Percentiles rank a stretch among this genome's conserved stretches.
Evolutionary conservation across 805 yeast species (phyloP).

Genomic region (Ogataea paraovalis): DNA sequence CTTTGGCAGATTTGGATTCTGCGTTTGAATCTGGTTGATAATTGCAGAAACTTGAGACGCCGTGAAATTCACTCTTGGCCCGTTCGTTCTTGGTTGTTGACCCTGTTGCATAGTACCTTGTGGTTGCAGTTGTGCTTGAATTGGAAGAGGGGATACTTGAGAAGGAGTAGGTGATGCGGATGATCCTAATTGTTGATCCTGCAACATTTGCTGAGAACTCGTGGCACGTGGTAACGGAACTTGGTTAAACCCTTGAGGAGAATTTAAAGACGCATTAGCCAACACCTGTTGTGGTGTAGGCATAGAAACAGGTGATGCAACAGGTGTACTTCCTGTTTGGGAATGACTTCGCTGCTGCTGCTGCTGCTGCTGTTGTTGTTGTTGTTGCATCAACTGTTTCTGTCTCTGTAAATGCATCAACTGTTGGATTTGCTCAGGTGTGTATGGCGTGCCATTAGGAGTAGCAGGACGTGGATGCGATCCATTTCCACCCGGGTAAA

Average conservation of each 20-base stretch:
- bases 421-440: conserved; percentile 59
- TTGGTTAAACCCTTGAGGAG: conserved; percentile 12
- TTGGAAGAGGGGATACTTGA: conserved; percentile 5
- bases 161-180: conserved; percentile 11
- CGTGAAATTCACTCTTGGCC: conserved; percentile 36
- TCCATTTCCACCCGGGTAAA: not conserved
- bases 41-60: conserved; percentile 65
- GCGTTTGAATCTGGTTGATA: conserved; percentile 59
- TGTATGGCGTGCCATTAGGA: conserved; percentile 54
- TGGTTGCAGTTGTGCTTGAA: conserved; percentile 7
- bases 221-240: conserved; percentile 11
- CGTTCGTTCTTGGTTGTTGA: not conserved
- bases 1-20: conserved; percentile 57
- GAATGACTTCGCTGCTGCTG: conserved; percentile 10
- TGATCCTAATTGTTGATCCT: not conserved
- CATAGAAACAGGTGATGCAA: conserved; percentile 14
- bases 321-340: conserved; percentile 2
- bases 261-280: conserved; percentile 5
- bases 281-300: conserved; percentile 21
- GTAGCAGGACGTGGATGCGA: conserved; percentile 37
- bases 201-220: conserved; percentile 3
- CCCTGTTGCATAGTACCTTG: conserved; percentile 15
- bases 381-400: conserved; percentile 42
- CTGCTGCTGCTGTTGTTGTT: conserved; percentile 12
- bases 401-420: conserved; percentile 50